Evolutionary conservation across 495 filamentous ascomycete genomes (phyloP).

Genomic region (Sporormia fimetaria): DNA sequence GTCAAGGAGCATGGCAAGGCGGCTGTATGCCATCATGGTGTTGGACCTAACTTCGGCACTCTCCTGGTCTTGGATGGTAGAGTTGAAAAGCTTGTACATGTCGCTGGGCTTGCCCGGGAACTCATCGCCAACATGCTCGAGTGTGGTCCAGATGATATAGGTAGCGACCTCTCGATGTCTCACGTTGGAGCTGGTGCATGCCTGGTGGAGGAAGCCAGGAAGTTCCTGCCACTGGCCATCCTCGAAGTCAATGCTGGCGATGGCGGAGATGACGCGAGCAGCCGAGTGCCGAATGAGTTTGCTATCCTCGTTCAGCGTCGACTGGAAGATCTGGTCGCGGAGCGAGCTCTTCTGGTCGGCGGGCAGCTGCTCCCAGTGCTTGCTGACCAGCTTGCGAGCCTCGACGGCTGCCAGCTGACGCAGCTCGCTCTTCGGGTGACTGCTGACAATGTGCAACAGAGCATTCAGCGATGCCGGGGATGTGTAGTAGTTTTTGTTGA

Average conservation of each 20-base stretch:
- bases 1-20: slow-evolving; percentile 77
- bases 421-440: slow-evolving; percentile 56
- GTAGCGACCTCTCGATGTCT: slow-evolving; percentile 78
- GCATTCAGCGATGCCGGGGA: slow-evolving; percentile 70
- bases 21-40: slow-evolving; percentile 84
- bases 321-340: slow-evolving; percentile 68
- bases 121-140: slow-evolving; percentile 71
- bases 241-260: slow-evolving; percentile 76
- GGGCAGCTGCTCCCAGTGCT: slow-evolving; percentile 65
- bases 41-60: slow-evolving; percentile 88
- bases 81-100: slow-evolving; percentile 72
- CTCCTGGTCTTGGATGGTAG: slow-evolving; percentile 81
- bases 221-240: slow-evolving; percentile 81
- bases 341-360: slow-evolving; percentile 62
- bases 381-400: slow-evolving; percentile 64
- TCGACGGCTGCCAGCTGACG: slow-evolving; percentile 87
- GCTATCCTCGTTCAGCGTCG: slow-evolving; percentile 64
- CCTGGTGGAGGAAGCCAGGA: slow-evolving; percentile 59
- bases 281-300: slow-evolving; percentile 70
- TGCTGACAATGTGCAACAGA: slow-evolving; percentile 73
- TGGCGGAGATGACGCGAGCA: slow-evolving; percentile 73
- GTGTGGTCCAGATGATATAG: slow-evolving; percentile 82
- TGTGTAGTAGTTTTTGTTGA: slow-evolving; percentile 85
- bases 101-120: slow-evolving; percentile 66
- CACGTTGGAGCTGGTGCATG: slow-evolving; percentile 57